A percentile compares a stretch with the other conserved stretches of the same genome.
Evolutionary conservation across 1,139 yeast species (phyloP).

Genomic region (Taphrina deformans): DNA sequence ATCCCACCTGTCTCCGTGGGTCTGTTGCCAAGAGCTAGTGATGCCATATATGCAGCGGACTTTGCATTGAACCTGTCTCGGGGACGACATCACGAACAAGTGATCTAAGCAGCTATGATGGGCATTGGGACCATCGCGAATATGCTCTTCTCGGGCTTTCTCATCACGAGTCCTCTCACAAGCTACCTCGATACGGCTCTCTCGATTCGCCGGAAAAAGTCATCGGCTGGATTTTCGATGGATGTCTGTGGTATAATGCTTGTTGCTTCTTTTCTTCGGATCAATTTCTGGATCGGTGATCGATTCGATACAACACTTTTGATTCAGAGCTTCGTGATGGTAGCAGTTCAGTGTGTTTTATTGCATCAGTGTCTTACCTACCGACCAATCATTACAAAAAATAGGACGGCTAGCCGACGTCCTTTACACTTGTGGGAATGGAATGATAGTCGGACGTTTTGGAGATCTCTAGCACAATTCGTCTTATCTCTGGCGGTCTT

Average conservation of each 20-base stretch:
- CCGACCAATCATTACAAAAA: background rate
- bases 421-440: slow-evolving; percentile 76
- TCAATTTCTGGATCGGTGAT: slow-evolving; percentile 70
- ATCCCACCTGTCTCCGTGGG: no score
- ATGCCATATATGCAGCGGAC: no score
- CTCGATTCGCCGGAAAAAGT: slow-evolving; percentile 60
- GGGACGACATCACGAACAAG: no score
- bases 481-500: slow-evolving; percentile 48
- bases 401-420: slow-evolving; percentile 55
- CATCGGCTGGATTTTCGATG: slow-evolving; percentile 75
- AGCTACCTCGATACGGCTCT: slow-evolving; percentile 81
- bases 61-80: no score
- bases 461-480: slow-evolving; percentile 55
- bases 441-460: slow-evolving; percentile 1
- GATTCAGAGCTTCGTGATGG: slow-evolving; percentile 75
- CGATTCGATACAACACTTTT: slow-evolving; percentile 76
- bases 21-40: no score
- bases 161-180: slow-evolving; percentile 55
- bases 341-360: slow-evolving; percentile 58
- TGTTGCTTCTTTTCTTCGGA: slow-evolving; percentile 69
- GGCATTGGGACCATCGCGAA: background rate
- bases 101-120: background rate
- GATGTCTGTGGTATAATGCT: slow-evolving; percentile 93
- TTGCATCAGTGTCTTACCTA: slow-evolving; percentile 15
- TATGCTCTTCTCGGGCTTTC: slow-evolving; percentile 21